These are phyloP conservation scores for Aureobasidium uvarum DNA, from an alignment of 2,329 filamentous ascomycete species.

Conservation along the genomic window DNA sequence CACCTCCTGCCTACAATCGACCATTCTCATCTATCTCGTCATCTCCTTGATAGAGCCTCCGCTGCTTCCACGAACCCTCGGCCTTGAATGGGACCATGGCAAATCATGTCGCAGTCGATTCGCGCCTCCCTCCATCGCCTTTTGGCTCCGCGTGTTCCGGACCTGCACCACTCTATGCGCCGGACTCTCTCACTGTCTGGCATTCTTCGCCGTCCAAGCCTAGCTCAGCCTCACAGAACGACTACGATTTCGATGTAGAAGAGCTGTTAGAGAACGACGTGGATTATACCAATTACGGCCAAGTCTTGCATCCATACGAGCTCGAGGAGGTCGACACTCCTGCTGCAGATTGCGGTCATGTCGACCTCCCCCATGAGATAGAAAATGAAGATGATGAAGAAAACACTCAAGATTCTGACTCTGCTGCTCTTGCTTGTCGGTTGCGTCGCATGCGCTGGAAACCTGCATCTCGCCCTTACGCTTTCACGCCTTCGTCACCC, in stretches of 20 bases:
- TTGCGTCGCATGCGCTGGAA: slow-evolving; percentile 13
- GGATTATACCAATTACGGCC: slow-evolving; percentile 44
- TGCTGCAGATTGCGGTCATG: background rate
- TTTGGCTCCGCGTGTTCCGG: background rate
- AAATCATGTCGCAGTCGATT: background rate
- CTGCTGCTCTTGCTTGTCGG: background rate
- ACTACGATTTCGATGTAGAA: slow-evolving; percentile 43
- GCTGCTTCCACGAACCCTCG: background rate
- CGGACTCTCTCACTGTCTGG: background rate
- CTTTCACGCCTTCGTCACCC: background rate
- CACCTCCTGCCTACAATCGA: slow-evolving; percentile 11
- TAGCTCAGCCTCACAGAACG: slow-evolving; percentile 4
- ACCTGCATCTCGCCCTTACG: slow-evolving; percentile 6
- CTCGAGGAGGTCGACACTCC: slow-evolving; percentile 43
- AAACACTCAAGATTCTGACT: slow-evolving; percentile 4
- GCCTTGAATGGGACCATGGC: background rate
- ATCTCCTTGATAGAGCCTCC: background rate
- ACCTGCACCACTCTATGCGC: background rate
- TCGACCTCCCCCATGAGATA: background rate
- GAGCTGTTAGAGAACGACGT: slow-evolving; percentile 42
- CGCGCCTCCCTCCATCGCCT: background rate
- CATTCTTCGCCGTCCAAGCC: slow-evolving; percentile 14
- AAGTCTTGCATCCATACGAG: slow-evolving; percentile 47
- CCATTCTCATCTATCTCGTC: background rate
- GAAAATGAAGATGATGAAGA: background rate